phyloP scores from a whole-genome alignment of 2,329 filamentous ascomycete species.

The Hypocrella siamensis region DNA sequence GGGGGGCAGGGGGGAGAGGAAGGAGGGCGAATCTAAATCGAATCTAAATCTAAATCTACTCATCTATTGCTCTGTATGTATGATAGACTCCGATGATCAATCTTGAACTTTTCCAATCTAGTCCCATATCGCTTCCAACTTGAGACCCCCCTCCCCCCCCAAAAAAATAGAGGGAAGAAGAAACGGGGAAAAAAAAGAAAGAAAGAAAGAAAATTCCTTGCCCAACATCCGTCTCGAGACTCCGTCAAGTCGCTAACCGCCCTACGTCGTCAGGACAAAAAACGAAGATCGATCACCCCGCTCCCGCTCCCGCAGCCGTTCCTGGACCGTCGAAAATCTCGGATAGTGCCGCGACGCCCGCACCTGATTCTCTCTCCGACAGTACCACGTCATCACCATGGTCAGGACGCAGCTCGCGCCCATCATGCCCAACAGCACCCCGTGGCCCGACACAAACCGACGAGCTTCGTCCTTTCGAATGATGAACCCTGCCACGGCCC shows the following conservation, averaged over 20 bases:
- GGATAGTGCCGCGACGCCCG: constrained; percentile 16
- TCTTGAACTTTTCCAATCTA: too few relatives aligned
- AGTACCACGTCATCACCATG: constrained; percentile 40
- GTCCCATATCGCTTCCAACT: too few relatives aligned
- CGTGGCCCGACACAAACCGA: constrained; percentile 42
- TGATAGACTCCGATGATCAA: too few relatives aligned
- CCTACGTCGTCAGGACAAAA: constrained; percentile 35
- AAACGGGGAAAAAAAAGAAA: too few relatives aligned
- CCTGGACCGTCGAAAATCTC: constrained; percentile 32
- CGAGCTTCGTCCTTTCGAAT: constrained; percentile 27
- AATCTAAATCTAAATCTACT: too few relatives aligned
- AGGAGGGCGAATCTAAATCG: background rate
- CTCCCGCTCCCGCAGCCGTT: constrained; percentile 35
- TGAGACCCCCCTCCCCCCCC: too few relatives aligned
- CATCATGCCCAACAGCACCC: constrained; percentile 38
- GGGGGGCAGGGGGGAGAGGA: background rate
- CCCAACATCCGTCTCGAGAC: background rate
- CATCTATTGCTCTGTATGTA: too few relatives aligned
- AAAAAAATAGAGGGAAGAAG: too few relatives aligned
- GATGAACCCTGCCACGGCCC: constrained; percentile 18
- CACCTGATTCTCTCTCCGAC: constrained; percentile 37
- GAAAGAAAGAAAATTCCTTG: too few relatives aligned
- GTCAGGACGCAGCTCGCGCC: constrained; percentile 34
- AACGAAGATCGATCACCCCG: constrained; percentile 41
- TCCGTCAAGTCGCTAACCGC: background rate